Percentiles rank a stretch among this genome's conserved stretches.
Evolutionary conservation across 805 yeast species (phyloP).

Genomic region (Vanderwaltozyma yarrowii): DNA sequence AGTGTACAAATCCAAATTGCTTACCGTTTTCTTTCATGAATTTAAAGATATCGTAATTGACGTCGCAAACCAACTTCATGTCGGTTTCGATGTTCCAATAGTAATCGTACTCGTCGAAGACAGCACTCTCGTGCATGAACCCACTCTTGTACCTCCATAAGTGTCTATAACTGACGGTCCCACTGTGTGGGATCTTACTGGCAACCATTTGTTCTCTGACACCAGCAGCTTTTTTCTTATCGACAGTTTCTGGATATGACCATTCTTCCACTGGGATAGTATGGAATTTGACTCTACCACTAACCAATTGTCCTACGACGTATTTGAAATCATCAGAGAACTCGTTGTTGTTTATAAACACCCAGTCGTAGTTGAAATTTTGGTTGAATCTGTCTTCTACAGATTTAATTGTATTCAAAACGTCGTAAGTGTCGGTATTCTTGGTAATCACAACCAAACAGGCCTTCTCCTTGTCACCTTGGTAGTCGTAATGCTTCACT

Average conservation of each 20-base stretch:
- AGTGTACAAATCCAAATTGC: conserved; percentile 63
- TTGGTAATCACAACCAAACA: background rate
- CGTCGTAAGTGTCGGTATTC: conserved; percentile 1
- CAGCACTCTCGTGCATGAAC: conserved; percentile 51
- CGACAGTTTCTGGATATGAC: conserved; percentile 49
- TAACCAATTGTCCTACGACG: conserved; percentile 32
- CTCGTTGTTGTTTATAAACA: conserved; percentile 59
- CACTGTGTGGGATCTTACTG: conserved; percentile 50
- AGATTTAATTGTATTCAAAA: conserved; percentile 36
- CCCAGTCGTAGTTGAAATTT: conserved; percentile 70
- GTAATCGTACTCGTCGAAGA: conserved; percentile 50
- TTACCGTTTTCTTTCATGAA: conserved; percentile 62
- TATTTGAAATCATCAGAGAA: conserved; percentile 48
- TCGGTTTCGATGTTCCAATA: conserved; percentile 64
- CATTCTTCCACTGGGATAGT: conserved; percentile 36
- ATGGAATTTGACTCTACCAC: conserved; percentile 37
- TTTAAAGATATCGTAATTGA: conserved; percentile 69
- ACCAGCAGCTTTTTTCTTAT: conserved; percentile 31
- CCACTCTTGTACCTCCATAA: conserved; percentile 76
- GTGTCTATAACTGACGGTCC: conserved; percentile 54
- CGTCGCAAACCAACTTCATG: conserved; percentile 54
- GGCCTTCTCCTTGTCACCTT: conserved; percentile 2
- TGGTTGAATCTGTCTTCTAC: conserved; percentile 56
- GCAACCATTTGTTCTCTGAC: conserved; percentile 34
- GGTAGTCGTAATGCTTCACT: conserved; percentile 1